A percentile compares a stretch with the other conserved stretches of the same genome.
phyloP scores from a whole-genome alignment of 1,139 yeast genomes.

The Neolecta irregularis region DNA sequence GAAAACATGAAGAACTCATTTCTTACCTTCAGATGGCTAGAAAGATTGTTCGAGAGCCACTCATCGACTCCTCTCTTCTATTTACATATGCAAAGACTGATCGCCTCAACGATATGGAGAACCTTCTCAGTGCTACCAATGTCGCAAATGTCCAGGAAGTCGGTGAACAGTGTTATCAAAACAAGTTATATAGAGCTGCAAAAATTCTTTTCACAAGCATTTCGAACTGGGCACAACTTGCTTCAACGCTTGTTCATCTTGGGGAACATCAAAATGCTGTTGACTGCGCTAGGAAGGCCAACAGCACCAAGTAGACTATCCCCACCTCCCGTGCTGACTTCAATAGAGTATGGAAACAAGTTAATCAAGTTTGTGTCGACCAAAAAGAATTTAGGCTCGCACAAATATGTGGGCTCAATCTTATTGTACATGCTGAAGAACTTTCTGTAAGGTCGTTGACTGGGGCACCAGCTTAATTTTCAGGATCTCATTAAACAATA shows the following conservation, averaged over 20 bases:
- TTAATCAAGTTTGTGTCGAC: conserved; percentile 88
- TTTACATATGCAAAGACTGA: conserved; percentile 72
- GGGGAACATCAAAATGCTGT: conserved; percentile 93
- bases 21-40: conserved; percentile 90
- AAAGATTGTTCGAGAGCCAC: conserved; percentile 75
- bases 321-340: neutral
- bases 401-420: conserved; percentile 94
- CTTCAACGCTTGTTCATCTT: conserved; percentile 83
- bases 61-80: conserved; percentile 81
- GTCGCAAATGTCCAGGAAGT: conserved; percentile 85
- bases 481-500: conserved; percentile 78
- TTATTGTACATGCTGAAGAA: conserved; percentile 95
- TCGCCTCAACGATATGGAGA: conserved; percentile 66
- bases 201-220: conserved; percentile 72
- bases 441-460: no score
- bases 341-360: conserved; percentile 78
- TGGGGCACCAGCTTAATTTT: no score
- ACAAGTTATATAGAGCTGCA: conserved; percentile 81
- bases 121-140: conserved; percentile 67
- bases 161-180: conserved; percentile 80
- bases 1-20: conserved; percentile 85
- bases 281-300: conserved; percentile 97
- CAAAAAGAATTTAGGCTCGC: conserved; percentile 92
- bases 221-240: conserved; percentile 87
- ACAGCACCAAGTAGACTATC: conserved; percentile 43